phyloP scores from a whole-genome alignment of 768 basidiomycete genomes.

The Naematelia encephala region DNA sequence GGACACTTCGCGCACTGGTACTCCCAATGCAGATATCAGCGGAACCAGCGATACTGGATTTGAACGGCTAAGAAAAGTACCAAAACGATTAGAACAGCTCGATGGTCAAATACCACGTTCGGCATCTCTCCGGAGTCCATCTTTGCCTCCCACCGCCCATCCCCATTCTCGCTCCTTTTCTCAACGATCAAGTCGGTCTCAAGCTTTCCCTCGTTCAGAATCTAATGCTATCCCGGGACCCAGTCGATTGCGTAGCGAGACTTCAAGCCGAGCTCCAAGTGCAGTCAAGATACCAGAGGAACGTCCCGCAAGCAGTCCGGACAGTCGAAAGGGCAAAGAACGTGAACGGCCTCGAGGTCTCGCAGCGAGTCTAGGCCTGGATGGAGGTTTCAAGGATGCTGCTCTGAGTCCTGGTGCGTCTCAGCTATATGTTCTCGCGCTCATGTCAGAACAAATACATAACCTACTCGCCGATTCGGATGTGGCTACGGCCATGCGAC shows the following conservation, averaged over 20 bases:
- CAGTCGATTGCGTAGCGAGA: not conserved
- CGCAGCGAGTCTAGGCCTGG: conserved; percentile 31
- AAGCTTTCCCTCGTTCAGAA: not conserved
- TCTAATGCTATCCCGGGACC: not conserved
- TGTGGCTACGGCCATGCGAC: conserved; percentile 31
- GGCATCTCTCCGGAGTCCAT: conserved; percentile 1
- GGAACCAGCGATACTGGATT: not conserved
- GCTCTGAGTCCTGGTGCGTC: conserved; percentile 28
- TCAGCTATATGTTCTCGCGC: not conserved
- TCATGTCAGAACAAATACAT: conserved; percentile 35
- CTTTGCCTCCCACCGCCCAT: not conserved
- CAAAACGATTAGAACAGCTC: not conserved
- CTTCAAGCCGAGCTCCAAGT: not conserved
- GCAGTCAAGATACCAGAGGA: not conserved
- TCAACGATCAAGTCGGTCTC: not conserved
- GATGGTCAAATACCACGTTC: not conserved
- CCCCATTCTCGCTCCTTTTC: conserved; percentile 2
- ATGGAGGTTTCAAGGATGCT: conserved; percentile 11
- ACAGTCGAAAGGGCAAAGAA: conserved; percentile 24
- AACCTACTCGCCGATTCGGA: conserved; percentile 34
- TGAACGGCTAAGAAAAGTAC: not conserved
- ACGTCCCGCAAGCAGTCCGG: not conserved
- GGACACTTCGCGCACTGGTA: not conserved
- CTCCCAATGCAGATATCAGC: not conserved
- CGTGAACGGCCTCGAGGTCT: conserved; percentile 16